A percentile compares a stretch with the other conserved stretches of the same genome.
Conservation (phyloP, 441 rosid species). For the Gossypium lobatum region DNA sequence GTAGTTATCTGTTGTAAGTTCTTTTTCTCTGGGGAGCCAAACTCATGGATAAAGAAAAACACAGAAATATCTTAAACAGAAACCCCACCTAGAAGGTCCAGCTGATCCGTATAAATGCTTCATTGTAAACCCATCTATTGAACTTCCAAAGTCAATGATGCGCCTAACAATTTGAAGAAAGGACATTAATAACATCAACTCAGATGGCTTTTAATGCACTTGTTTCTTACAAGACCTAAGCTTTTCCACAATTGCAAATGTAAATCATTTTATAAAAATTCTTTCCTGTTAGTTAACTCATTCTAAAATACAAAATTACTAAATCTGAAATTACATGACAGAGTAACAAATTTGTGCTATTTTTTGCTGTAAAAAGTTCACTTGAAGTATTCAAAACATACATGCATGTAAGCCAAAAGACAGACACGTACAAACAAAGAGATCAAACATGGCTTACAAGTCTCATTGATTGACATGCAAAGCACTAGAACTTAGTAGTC, state of each 20-base stretch:
- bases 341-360: background rate
- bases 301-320: background rate
- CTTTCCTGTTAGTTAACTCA: background rate
- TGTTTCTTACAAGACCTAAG: background rate
- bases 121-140: constrained; percentile 78
- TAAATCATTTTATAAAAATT: background rate
- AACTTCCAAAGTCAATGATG: constrained; percentile 96
- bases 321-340: background rate
- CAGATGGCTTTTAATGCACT: background rate
- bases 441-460: background rate
- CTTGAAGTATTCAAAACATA: background rate
- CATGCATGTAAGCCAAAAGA: background rate
- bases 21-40: background rate
- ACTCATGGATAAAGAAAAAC: background rate
- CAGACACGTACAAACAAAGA: background rate
- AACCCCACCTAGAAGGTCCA: constrained; percentile 89
- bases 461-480: background rate
- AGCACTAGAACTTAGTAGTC: background rate
- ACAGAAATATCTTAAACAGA: constrained; percentile 14
- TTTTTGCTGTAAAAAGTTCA: background rate
- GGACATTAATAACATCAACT: background rate
- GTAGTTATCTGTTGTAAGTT: background rate
- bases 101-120: constrained; percentile 74
- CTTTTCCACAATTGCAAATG: background rate
- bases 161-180: constrained; percentile 50